phyloP scores from a whole-genome alignment of 2,329 filamentous ascomycete genomes.

The Hirsutella minnesotensis region DNA sequence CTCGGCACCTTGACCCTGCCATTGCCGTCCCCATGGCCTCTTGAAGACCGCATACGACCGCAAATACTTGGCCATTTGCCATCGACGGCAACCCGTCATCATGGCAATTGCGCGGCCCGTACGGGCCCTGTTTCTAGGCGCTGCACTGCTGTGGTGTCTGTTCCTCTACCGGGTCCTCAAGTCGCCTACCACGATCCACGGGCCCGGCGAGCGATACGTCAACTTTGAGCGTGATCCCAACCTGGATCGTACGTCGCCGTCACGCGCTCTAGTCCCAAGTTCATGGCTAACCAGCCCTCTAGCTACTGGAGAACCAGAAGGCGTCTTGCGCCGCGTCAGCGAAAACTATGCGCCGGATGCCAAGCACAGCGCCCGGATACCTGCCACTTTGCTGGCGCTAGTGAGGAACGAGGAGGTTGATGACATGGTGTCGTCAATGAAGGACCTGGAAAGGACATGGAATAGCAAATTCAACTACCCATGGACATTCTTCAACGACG shows the following conservation, averaged over 20 bases:
- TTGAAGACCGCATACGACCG: neutral
- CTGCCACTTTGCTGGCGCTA: constrained; percentile 82
- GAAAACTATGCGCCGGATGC: constrained; percentile 69
- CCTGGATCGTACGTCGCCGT: constrained; percentile 58
- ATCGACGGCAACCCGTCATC: constrained; percentile 14
- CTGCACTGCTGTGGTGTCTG: constrained; percentile 63
- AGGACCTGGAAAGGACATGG: constrained; percentile 86
- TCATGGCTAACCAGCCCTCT: constrained; percentile 8
- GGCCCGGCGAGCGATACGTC: constrained; percentile 28
- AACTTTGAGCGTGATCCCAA: constrained; percentile 73
- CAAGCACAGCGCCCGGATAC: constrained; percentile 69
- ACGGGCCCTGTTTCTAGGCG: constrained; percentile 62
- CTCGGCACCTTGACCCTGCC: neutral
- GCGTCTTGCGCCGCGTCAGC: constrained; percentile 59
- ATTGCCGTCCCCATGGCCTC: constrained; percentile 2
- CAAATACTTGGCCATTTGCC: neutral
- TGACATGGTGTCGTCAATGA: constrained; percentile 79
- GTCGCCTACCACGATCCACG: constrained; percentile 34
- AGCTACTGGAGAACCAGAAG: constrained; percentile 79
- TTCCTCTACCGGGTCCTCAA: constrained; percentile 66
- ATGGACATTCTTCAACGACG: constrained; percentile 98
- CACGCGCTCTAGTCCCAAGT: neutral
- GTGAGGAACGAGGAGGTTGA: constrained; percentile 85
- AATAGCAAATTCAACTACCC: constrained; percentile 99
- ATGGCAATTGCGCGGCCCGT: constrained; percentile 85